Percentiles rank a stretch among this genome's conserved stretches.
phyloP scores from a whole-genome alignment of 2,329 filamentous ascomycete species.

The Paecilomyces sp. region DNA sequence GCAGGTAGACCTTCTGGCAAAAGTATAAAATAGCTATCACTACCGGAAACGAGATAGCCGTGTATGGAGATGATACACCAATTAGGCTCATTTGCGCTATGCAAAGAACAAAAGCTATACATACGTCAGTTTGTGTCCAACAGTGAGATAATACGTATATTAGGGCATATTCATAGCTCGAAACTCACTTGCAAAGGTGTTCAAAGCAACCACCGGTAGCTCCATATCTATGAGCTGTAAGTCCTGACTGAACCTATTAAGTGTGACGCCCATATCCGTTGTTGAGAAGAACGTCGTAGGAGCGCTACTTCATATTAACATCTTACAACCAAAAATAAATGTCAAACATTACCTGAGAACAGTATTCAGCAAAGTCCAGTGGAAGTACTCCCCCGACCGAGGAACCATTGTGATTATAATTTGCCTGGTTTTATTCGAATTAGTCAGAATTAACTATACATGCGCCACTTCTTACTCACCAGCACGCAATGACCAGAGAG shows the following conservation, averaged over 20 bases:
- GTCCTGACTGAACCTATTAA: conserved; percentile 41
- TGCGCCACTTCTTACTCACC: conserved; percentile 14
- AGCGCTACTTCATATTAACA: conserved; percentile 16
- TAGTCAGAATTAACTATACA: not conserved
- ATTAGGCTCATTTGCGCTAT: conserved; percentile 45
- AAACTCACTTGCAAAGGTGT: conserved; percentile 29
- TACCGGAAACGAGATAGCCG: conserved; percentile 46
- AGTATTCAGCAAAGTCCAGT: conserved; percentile 41
- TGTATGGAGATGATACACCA: conserved; percentile 39
- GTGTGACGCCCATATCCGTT: conserved; percentile 34
- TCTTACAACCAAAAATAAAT: not conserved
- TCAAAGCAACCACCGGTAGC: conserved; percentile 33
- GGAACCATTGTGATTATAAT: conserved; percentile 49
- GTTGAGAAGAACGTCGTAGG: conserved; percentile 37
- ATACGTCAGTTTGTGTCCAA: not conserved
- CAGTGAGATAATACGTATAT: not conserved
- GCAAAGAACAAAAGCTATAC: conserved; percentile 19
- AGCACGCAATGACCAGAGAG: conserved; percentile 28
- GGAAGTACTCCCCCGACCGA: conserved; percentile 44
- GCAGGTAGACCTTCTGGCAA: conserved; percentile 52
- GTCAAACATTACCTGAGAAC: conserved; percentile 34
- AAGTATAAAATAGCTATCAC: conserved; percentile 41
- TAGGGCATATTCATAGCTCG: not conserved
- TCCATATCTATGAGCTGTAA: conserved; percentile 38
- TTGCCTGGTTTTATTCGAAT: conserved; percentile 24